Percentiles rank a stretch among this genome's conserved stretches.
phyloP scores from a whole-genome alignment of 192 early-diverging fungal species.

The Coemansia sp. region DNA sequence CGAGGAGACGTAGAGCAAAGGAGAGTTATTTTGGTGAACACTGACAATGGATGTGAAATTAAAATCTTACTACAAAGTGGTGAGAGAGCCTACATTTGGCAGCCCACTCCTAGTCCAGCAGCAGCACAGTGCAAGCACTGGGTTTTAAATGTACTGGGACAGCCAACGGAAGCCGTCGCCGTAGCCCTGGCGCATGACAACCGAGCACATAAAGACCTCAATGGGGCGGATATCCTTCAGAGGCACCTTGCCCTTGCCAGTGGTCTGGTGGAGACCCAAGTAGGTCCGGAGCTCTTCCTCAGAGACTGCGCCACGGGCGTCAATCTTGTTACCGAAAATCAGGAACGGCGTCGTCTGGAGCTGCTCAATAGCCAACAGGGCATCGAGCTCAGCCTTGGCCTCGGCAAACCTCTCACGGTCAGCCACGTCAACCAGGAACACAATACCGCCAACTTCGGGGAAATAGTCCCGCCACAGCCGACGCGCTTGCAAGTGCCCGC shows the following conservation, averaged over 20 bases:
- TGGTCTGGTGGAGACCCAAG: conserved; percentile 95
- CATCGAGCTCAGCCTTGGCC: conserved; percentile 92
- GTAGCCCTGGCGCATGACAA: conserved; percentile 97
- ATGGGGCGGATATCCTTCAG: conserved; percentile 94
- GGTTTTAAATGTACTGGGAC: conserved; percentile 77
- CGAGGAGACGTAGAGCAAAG: background rate
- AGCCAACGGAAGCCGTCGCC: conserved; percentile 93
- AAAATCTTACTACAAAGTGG: background rate
- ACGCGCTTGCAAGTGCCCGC: conserved; percentile 94
- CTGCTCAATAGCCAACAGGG: conserved; percentile 90
- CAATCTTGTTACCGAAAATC: conserved; percentile 99
- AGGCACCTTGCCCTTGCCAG: conserved; percentile 95
- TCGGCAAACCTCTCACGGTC: conserved; percentile 84
- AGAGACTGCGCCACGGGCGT: conserved; percentile 86
- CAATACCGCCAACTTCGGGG: conserved; percentile 96
- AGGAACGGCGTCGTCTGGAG: conserved; percentile 91
- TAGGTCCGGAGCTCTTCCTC: conserved; percentile 86
- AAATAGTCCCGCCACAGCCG: conserved; percentile 99
- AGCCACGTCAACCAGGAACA: conserved; percentile 94
- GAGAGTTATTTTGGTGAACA: background rate
- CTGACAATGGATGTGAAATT: background rate
- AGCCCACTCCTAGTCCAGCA: background rate
- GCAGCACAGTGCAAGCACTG: background rate
- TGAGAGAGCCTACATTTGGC: conserved; percentile 1
- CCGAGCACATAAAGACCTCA: conserved; percentile 99